These are phyloP conservation scores for Tephrocybe sp. DNA, from an alignment of 768 basidiomycete species.

Conservation along the genomic window DNA sequence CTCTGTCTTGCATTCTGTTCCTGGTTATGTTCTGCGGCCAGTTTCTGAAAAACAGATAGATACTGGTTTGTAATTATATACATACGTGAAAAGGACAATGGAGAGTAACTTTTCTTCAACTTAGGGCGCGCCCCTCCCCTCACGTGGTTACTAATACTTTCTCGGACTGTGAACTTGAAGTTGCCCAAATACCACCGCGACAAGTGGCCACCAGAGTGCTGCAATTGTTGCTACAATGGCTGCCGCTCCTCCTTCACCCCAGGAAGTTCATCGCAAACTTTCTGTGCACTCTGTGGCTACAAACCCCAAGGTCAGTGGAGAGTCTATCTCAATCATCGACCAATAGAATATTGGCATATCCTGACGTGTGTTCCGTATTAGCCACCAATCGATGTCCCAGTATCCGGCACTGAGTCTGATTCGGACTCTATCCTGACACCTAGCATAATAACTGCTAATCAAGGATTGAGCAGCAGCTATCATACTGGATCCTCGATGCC, in stretches of 20 bases:
- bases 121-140: neutral
- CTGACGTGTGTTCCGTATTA: constrained; percentile 9
- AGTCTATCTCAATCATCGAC: constrained; percentile 10
- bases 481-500: constrained; percentile 38
- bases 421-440: constrained; percentile 70
- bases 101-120: too few species aligned
- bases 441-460: constrained; percentile 43
- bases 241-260: constrained; percentile 72
- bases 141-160: constrained; percentile 8
- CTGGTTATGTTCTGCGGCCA: too few species aligned
- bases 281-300: constrained; percentile 66
- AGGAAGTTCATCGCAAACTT: constrained; percentile 84
- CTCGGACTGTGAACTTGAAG: constrained; percentile 5
- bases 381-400: constrained; percentile 22
- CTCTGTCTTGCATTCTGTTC: too few species aligned
- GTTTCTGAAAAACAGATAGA: too few species aligned
- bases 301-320: constrained; percentile 41
- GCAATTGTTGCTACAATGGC: constrained; percentile 10
- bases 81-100: neutral
- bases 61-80: too few species aligned
- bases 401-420: constrained; percentile 84
- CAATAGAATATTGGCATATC: constrained; percentile 10
- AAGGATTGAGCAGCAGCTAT: constrained; percentile 19
- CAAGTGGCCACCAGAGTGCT: neutral
- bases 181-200: constrained; percentile 6